Conservation (phyloP, 192 early-diverging fungal species). For the Linnemannia exigua region DNA sequence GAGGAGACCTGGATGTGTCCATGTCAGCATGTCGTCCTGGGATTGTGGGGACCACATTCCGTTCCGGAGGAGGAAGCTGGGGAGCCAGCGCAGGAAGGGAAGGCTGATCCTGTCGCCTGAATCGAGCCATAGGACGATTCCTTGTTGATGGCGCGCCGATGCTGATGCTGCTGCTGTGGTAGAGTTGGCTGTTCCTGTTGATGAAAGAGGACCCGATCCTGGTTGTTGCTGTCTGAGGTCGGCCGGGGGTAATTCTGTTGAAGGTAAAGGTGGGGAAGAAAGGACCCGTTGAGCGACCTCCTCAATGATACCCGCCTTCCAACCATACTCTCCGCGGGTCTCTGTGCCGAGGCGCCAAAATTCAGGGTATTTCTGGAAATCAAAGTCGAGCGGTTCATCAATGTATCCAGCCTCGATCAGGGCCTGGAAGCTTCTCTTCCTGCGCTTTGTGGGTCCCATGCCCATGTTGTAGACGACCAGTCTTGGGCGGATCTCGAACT, state of each 20-base stretch:
- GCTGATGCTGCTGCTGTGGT: background rate
- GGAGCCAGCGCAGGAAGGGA: slow-evolving; percentile 54
- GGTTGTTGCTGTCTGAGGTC: background rate
- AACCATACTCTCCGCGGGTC: slow-evolving; percentile 67
- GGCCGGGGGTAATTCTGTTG: background rate
- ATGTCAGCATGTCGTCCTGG: slow-evolving; percentile 34
- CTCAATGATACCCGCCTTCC: slow-evolving; percentile 65
- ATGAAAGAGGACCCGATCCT: background rate
- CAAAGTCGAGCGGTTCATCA: slow-evolving; percentile 52
- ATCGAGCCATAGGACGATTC: slow-evolving; percentile 66
- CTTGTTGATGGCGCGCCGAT: slow-evolving; percentile 12
- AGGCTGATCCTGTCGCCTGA: slow-evolving; percentile 55
- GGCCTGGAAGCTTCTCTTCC: slow-evolving; percentile 39
- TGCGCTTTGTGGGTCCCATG: slow-evolving; percentile 51
- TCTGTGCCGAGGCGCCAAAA: slow-evolving; percentile 61
- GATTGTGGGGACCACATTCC: slow-evolving; percentile 65
- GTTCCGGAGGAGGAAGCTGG: slow-evolving; percentile 25
- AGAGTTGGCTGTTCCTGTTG: background rate
- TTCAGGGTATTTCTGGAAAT: slow-evolving; percentile 57
- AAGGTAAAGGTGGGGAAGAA: slow-evolving; percentile 5
- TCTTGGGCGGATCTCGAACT: slow-evolving; percentile 42
- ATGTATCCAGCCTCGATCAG: slow-evolving; percentile 54
- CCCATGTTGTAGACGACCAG: slow-evolving; percentile 66
- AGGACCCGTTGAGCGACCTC: slow-evolving; percentile 46
- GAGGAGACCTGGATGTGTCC: slow-evolving; percentile 64